phyloP scores from a whole-genome alignment of 495 filamentous ascomycete species.

The Xanthoparmelia taractica region DNA sequence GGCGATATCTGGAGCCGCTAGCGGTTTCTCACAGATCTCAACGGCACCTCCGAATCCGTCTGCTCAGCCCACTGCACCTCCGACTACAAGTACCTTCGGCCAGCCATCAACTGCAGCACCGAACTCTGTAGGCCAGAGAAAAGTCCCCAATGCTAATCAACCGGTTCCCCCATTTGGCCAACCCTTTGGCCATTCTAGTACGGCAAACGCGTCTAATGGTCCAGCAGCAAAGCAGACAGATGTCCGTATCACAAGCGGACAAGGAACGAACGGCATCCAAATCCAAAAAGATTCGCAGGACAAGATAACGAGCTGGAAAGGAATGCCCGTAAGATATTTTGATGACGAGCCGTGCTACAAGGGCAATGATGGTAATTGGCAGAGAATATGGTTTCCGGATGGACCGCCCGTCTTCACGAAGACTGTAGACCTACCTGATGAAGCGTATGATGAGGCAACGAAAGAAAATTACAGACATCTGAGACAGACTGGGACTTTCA shows the following conservation, averaged over 20 bases:
- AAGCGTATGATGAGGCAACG: slow-evolving; percentile 41
- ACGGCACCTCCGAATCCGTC: slow-evolving; percentile 32
- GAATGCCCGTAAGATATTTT: slow-evolving; percentile 47
- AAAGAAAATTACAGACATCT: slow-evolving; percentile 52
- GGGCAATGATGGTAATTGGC: slow-evolving; percentile 41
- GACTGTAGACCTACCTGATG: slow-evolving; percentile 43
- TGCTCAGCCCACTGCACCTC: slow-evolving; percentile 27
- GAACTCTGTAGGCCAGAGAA: slow-evolving; percentile 5
- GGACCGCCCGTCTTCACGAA: slow-evolving; percentile 54
- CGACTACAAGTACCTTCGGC: not conserved
- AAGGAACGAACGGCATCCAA: slow-evolving; percentile 8
- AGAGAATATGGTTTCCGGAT: slow-evolving; percentile 60
- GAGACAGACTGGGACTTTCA: slow-evolving; percentile 53
- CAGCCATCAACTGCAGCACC: slow-evolving; percentile 11
- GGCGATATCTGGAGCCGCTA: slow-evolving; percentile 12
- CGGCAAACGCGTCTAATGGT: not conserved
- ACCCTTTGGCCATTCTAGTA: slow-evolving; percentile 4
- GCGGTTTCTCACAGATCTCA: slow-evolving; percentile 5
- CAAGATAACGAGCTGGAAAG: slow-evolving; percentile 44
- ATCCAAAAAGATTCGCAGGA: slow-evolving; percentile 13
- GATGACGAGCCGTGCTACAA: slow-evolving; percentile 45
- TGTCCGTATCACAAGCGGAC: not conserved
- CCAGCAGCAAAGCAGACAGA: not conserved
- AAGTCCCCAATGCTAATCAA: slow-evolving; percentile 3
- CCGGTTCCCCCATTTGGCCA: slow-evolving; percentile 9